phyloP scores from a whole-genome alignment of 1,284 basidiomycete genomes.

The Cystobasidium sp. region DNA sequence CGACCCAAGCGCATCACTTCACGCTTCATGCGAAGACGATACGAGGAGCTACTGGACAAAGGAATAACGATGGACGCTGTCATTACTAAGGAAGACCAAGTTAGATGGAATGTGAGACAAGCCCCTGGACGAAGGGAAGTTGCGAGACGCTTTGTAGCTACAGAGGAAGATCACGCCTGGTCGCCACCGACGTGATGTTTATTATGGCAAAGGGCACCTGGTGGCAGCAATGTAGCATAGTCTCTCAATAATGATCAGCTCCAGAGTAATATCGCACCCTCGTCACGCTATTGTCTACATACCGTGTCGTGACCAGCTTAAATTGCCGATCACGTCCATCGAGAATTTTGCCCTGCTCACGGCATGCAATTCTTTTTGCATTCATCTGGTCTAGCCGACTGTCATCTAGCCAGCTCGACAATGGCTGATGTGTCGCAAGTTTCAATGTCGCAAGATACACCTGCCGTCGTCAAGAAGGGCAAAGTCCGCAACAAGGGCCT shows the following conservation, averaged over 20 bases:
- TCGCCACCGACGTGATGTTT: neutral
- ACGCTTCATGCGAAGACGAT: constrained; percentile 47
- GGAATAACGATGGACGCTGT: constrained; percentile 35
- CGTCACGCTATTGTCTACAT: neutral
- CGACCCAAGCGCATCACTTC: constrained; percentile 45
- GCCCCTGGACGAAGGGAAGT: neutral
- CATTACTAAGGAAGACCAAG: neutral
- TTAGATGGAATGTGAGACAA: constrained; percentile 7
- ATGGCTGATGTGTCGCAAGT: neutral
- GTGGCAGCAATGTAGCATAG: too few relatives aligned
- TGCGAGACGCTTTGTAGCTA: constrained; percentile 10
- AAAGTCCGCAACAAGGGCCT: neutral
- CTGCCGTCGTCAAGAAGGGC: neutral
- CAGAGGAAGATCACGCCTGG: constrained; percentile 25
- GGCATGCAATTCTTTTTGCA: neutral
- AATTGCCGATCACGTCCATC: neutral
- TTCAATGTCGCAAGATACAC: neutral
- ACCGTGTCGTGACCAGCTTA: neutral
- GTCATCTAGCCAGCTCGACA: neutral
- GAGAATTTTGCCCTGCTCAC: constrained; percentile 17
- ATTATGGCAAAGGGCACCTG: neutral
- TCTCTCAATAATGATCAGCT: too few relatives aligned
- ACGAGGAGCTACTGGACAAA: constrained; percentile 43
- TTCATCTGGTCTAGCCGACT: neutral
- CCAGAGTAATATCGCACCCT: too few relatives aligned